Conservation (phyloP, 2,329 filamentous ascomycete species). For the Colletotrichum phormii region DNA sequence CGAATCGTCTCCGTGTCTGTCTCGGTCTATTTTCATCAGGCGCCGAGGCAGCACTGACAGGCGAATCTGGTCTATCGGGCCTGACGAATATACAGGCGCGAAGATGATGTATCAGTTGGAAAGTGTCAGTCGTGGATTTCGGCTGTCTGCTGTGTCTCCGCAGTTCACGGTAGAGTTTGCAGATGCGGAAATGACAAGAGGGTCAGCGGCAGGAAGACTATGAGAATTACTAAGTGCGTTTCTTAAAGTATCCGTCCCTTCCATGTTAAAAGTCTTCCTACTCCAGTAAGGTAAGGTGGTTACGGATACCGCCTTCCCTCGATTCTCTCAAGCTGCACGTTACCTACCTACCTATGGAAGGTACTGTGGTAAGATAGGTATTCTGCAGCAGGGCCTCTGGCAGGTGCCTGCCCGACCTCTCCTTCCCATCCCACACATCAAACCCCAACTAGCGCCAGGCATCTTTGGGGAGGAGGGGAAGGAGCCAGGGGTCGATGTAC, state of each 20-base stretch:
- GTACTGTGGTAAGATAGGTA: too few species aligned
- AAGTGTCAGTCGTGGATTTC: neutral
- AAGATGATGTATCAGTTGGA: neutral
- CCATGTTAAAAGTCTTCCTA: neutral
- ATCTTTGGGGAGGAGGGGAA: neutral
- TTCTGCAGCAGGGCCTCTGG: neutral
- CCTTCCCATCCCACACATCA: neutral
- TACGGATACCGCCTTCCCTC: too few species aligned
- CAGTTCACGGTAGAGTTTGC: neutral
- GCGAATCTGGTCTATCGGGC: neutral
- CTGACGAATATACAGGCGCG: too few species aligned
- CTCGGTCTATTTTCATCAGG: neutral
- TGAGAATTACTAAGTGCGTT: neutral
- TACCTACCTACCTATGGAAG: neutral
- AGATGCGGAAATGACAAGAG: conserved; percentile 2
- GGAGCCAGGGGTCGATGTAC: neutral
- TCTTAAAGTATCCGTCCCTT: neutral
- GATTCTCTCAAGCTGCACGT: neutral
- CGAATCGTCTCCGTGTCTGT: neutral
- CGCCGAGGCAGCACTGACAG: neutral
- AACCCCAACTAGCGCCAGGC: conserved; percentile 15
- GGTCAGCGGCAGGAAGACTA: neutral
- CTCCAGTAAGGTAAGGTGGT: too few species aligned
- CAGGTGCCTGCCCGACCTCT: neutral
- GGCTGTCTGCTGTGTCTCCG: neutral